Conservation (phyloP, 164 flowering plant genomes). For the Paratinospora sagittata region DNA sequence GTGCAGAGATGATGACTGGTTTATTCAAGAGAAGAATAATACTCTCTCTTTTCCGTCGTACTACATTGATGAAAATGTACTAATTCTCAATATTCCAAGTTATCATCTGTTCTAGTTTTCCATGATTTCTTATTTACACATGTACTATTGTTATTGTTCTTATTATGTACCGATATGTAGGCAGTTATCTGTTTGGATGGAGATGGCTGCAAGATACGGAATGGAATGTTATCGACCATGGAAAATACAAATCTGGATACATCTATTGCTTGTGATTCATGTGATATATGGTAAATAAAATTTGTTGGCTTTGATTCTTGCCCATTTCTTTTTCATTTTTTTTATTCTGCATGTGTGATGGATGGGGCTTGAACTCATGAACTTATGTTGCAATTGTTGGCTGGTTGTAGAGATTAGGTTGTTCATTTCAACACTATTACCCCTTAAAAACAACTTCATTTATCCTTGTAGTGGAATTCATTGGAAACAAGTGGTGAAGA, state of each 20-base stretch:
- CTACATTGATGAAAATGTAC: slow-evolving; percentile 98
- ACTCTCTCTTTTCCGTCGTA: slow-evolving; percentile 92
- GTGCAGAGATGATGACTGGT: slow-evolving; percentile 96
- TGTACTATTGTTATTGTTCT: slow-evolving; percentile 8
- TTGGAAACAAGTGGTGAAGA: too few relatives aligned
- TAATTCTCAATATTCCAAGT: slow-evolving; percentile 13
- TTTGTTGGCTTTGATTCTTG: neutral
- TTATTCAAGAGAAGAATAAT: slow-evolving; percentile 66
- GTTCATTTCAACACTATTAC: neutral
- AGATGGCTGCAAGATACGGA: slow-evolving; percentile 86
- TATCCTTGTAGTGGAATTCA: neutral
- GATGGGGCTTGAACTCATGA: neutral
- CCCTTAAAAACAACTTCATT: neutral
- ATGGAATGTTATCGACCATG: slow-evolving; percentile 35
- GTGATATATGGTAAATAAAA: slow-evolving; percentile 68
- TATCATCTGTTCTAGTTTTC: slow-evolving; percentile 5
- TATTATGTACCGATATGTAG: slow-evolving; percentile 41
- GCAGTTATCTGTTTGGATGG: slow-evolving; percentile 98
- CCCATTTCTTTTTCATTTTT: neutral
- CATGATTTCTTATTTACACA: neutral
- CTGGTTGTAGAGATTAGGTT: neutral
- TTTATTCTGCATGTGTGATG: neutral
- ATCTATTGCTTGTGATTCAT: slow-evolving; percentile 98
- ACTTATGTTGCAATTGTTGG: neutral
- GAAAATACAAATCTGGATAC: slow-evolving; percentile 71